Percentiles rank a stretch among this genome's conserved stretches.
Conservation (phyloP, 306 rosid genomes). For the Sophora flavescens region DNA sequence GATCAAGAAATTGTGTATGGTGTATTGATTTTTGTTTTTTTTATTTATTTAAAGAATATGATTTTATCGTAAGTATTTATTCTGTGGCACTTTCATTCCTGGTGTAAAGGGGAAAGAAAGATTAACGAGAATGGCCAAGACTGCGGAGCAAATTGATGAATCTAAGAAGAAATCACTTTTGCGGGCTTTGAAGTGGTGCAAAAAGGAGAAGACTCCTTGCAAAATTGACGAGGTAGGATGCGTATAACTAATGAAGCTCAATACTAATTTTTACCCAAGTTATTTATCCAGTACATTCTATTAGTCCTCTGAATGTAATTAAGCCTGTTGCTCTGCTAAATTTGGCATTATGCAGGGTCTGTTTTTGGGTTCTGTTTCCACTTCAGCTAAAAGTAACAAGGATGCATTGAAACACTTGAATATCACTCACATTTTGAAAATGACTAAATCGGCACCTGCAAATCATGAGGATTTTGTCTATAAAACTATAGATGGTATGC, state of each 20-base stretch:
- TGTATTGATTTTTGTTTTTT: neutral
- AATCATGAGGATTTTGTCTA: conserved; percentile 69
- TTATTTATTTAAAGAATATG: neutral
- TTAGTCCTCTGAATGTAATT: conserved; percentile 6
- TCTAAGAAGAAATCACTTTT: conserved; percentile 52
- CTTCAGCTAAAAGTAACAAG: conserved; percentile 61
- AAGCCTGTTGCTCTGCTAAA: neutral
- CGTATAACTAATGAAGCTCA: conserved; percentile 3
- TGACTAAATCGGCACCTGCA: conserved; percentile 61
- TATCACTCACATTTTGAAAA: conserved; percentile 81
- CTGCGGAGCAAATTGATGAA: conserved; percentile 49
- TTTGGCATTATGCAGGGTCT: conserved; percentile 64
- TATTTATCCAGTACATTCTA: conserved; percentile 18
- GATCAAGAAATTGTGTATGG: neutral
- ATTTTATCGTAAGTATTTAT: neutral
- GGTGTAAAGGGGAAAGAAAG: conserved; percentile 21
- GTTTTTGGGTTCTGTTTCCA: conserved; percentile 79
- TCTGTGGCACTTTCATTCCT: conserved; percentile 24
- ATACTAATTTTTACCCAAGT: neutral
- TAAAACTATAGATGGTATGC: conserved; percentile 67
- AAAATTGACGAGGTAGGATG: conserved; percentile 71
- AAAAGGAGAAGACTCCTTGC: conserved; percentile 63
- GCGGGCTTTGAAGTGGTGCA: conserved; percentile 44
- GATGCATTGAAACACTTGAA: conserved; percentile 60
- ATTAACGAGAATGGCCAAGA: conserved; percentile 28